These are phyloP conservation scores for Aphanomyces invadans DNA, from an alignment of 352 stramenopile genomes.

Conservation along the genomic window DNA sequence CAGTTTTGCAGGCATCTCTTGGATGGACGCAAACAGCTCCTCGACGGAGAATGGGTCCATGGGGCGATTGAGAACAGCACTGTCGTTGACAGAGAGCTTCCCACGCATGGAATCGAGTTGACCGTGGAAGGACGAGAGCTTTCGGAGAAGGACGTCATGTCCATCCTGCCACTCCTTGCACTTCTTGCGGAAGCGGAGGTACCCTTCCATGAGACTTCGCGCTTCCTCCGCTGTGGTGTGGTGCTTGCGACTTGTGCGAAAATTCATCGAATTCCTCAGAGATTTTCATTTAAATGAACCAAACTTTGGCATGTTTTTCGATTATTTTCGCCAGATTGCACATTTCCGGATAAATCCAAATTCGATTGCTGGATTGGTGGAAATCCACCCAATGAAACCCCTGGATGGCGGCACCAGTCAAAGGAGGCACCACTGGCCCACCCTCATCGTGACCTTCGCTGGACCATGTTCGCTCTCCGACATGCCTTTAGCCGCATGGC, in stretches of 20 bases:
- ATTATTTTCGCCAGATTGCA: too few species aligned
- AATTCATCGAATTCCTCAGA: too few species aligned
- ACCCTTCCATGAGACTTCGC: slow-evolving; percentile 15
- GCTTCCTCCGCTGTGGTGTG: neutral
- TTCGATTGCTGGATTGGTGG: neutral
- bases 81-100: neutral
- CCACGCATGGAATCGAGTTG: slow-evolving; percentile 13
- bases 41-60: slow-evolving; percentile 66
- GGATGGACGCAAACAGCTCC: slow-evolving; percentile 56
- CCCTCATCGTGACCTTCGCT: neutral
- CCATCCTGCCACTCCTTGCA: slow-evolving; percentile 23
- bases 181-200: slow-evolving; percentile 22
- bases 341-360: neutral
- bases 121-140: slow-evolving; percentile 15
- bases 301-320: too few species aligned
- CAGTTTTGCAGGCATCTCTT: slow-evolving; percentile 40
- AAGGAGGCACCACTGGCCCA: neutral
- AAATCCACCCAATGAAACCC: slow-evolving; percentile 5
- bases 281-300: neutral
- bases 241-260: neutral
- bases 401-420: neutral
- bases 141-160: slow-evolving; percentile 9
- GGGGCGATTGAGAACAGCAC: neutral
- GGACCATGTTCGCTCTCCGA: slow-evolving; percentile 8
- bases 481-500: slow-evolving; percentile 7